Evolutionary conservation across 495 filamentous ascomycete genomes (phyloP).

Genomic region (Chaetomidium leptoderma): DNA sequence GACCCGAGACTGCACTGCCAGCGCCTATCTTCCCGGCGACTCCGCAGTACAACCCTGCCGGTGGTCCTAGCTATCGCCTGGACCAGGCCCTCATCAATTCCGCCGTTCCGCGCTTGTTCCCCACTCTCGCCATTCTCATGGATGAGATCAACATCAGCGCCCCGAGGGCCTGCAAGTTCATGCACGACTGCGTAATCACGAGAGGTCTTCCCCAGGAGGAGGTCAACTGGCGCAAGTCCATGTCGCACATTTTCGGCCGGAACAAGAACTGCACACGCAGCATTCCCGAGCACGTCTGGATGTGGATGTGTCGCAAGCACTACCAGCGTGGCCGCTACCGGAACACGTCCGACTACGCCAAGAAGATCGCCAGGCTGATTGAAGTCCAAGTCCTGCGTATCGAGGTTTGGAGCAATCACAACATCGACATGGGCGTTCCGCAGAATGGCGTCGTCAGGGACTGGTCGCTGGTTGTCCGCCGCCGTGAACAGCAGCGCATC

Average conservation of each 20-base stretch:
- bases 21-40: neutral
- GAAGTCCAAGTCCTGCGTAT: conserved; percentile 54
- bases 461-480: conserved; percentile 49
- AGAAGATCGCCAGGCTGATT: conserved; percentile 57
- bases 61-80: neutral
- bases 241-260: conserved; percentile 83
- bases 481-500: conserved; percentile 49
- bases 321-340: conserved; percentile 75
- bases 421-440: conserved; percentile 26
- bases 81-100: neutral
- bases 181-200: neutral
- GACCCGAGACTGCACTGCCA: neutral
- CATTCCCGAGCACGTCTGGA: conserved; percentile 64
- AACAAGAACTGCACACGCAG: conserved; percentile 72
- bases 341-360: conserved; percentile 54
- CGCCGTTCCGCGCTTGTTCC: neutral
- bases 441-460: conserved; percentile 41
- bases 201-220: neutral
- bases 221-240: conserved; percentile 57
- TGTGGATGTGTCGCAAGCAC: conserved; percentile 74
- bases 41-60: neutral
- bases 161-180: neutral
- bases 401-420: conserved; percentile 53
- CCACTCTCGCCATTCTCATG: neutral
- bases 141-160: neutral